Percentiles rank a stretch among this genome's conserved stretches.
These are phyloP conservation scores for Bacidia gigantensis DNA, from an alignment of 495 filamentous ascomycete genomes.

Conservation along the genomic window DNA sequence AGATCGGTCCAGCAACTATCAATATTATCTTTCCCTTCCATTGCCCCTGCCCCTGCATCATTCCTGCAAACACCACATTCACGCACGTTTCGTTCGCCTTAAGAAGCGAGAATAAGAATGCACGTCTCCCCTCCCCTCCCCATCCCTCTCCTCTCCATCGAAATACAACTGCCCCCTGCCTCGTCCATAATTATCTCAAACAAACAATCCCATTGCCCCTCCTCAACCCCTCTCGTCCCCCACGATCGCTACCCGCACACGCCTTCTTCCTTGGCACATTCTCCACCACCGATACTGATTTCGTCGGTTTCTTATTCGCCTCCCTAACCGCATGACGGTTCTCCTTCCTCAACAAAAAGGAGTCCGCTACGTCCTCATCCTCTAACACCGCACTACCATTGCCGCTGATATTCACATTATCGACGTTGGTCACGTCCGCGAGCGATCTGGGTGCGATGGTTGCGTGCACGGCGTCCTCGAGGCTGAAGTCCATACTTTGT, in stretches of 20 bases:
- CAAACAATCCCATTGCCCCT: background rate
- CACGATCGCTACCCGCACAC: slow-evolving; percentile 15
- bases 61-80: too few species aligned
- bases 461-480: slow-evolving; percentile 65
- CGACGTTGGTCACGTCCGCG: slow-evolving; percentile 14
- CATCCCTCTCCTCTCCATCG: background rate
- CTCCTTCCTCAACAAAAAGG: slow-evolving; percentile 25
- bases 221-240: slow-evolving; percentile 5
- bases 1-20: too few species aligned
- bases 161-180: background rate
- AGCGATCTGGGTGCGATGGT: slow-evolving; percentile 23
- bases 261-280: slow-evolving; percentile 13
- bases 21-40: too few species aligned
- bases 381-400: slow-evolving; percentile 26
- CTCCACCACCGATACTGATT: background rate
- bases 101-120: too few species aligned
- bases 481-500: slow-evolving; percentile 46
- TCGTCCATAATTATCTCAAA: background rate
- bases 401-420: slow-evolving; percentile 4
- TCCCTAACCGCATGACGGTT: slow-evolving; percentile 2
- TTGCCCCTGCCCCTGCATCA: too few species aligned
- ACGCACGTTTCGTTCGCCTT: too few species aligned
- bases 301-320: slow-evolving; percentile 1
- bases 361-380: slow-evolving; percentile 28
- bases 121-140: background rate